These are phyloP conservation scores for Tinospora cordifolia DNA, from an alignment of 164 flowering plant species.

Conservation along the genomic window DNA sequence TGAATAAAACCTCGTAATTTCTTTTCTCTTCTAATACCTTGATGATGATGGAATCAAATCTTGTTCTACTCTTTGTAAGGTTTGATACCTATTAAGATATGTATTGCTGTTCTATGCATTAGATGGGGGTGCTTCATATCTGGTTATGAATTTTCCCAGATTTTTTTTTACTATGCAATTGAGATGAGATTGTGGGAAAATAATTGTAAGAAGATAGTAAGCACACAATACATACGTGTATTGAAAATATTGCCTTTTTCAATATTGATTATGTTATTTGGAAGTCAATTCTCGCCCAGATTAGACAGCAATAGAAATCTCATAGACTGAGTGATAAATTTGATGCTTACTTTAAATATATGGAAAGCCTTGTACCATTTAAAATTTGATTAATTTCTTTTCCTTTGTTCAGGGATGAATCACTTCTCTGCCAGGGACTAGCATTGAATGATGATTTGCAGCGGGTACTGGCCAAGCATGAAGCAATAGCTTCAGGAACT, in stretches of 20 bases:
- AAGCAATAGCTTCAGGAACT: constrained; percentile 67
- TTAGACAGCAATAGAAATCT: background rate
- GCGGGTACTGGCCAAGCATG: constrained; percentile 71
- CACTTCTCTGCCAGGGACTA: constrained; percentile 75
- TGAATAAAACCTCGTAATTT: constrained; percentile 78
- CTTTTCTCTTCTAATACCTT: constrained; percentile 1
- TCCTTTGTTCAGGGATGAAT: constrained; percentile 67
- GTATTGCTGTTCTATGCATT: background rate
- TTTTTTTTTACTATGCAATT: background rate
- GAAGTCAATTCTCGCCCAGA: background rate
- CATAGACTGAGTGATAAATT: background rate
- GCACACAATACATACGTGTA: background rate
- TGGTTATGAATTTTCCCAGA: background rate
- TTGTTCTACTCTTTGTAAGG: background rate
- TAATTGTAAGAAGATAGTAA: background rate
- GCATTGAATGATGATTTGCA: constrained; percentile 95
- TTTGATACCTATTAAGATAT: background rate
- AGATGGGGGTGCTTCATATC: background rate
- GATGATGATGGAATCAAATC: background rate
- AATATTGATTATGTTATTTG: background rate
- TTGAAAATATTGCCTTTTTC: background rate
- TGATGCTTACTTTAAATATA: background rate
- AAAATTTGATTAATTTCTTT: constrained; percentile 1
- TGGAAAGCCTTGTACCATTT: background rate
- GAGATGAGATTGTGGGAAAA: background rate